Evolutionary conservation across 129 eudicot genomes (phyloP), one percentile per base, ranked within the genome.

Genomic region (Pittosporum tobira): DNA sequence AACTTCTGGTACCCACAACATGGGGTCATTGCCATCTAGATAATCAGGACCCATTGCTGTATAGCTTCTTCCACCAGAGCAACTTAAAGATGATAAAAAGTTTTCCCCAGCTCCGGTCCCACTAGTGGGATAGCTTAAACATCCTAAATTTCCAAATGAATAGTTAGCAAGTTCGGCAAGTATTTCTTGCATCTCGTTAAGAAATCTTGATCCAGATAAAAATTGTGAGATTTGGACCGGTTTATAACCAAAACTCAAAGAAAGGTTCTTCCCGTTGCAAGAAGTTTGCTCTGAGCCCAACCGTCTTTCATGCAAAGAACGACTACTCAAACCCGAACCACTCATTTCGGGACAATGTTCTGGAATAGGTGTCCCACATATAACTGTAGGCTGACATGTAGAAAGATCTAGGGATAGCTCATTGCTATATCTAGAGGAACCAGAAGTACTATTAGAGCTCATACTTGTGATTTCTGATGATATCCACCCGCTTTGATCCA

Each of bases 331-430:
- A 54, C 67, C 62, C 5, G 63, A 65, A 25, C 63, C 59, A 71
- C 76, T 69, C 58, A 80, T 74, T 30, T 70, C 85, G 8, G 94
- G 78, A 75, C 83, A 68, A 30, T 69, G 83, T 28, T 64, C 64
- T 3, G 36, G 51, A 3, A 54, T 27, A 31, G 63, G 2, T 21
- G 49, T 55, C 23, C 66, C 66, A 58, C 31, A 29, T 1, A 52
- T 22, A 54, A 68, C 51, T 30, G 69, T 4, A n/a, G 74, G 73
- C 56, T 72, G 63, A 40, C 58, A 73, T 12, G 90, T 73, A 13
- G 88, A 77, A 36, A 88, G 96, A 54, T 88, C 80, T 42, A 80
- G 70, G 13, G 94, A 87, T 44, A 87, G 77, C 83, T 81, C 94
- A 48, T 80, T 83, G 16, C 79, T 74, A 51, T 65, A 62, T 36